Conservation (phyloP, 306 rosid genomes). For the Pyrus bretschneideri region DNA sequence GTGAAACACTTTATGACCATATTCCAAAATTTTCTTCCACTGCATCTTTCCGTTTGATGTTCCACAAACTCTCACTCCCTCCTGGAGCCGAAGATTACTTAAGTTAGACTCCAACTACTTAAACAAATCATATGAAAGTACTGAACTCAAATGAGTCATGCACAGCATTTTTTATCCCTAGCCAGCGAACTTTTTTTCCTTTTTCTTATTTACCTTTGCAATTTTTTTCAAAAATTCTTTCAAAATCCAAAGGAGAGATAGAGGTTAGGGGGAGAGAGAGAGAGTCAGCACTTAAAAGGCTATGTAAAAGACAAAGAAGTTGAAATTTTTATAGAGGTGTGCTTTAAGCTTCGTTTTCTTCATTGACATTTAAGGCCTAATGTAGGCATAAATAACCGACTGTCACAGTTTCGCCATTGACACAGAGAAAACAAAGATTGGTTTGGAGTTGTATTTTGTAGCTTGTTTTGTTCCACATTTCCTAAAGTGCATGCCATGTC, state of each 20-base stretch:
- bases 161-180: background rate
- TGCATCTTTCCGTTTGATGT: conserved; percentile 19
- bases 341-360: background rate
- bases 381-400: background rate
- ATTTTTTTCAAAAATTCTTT: background rate
- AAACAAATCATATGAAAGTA: background rate
- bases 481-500: background rate
- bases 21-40: conserved; percentile 42
- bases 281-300: background rate
- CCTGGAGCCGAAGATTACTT: conserved; percentile 33
- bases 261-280: background rate
- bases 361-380: background rate
- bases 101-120: background rate
- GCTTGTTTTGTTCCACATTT: background rate
- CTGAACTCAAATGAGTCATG: background rate
- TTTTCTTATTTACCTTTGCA: background rate
- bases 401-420: background rate
- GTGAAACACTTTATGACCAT: conserved; percentile 28
- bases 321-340: background rate
- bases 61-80: conserved; percentile 37
- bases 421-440: background rate
- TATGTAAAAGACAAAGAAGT: background rate
- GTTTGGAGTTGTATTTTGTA: background rate
- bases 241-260: background rate
- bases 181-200: background rate